Base-by-base conservation (phyloP, 2,329 filamentous ascomycete genomes). In the Calonectria pseudoreteaudii region DNA sequence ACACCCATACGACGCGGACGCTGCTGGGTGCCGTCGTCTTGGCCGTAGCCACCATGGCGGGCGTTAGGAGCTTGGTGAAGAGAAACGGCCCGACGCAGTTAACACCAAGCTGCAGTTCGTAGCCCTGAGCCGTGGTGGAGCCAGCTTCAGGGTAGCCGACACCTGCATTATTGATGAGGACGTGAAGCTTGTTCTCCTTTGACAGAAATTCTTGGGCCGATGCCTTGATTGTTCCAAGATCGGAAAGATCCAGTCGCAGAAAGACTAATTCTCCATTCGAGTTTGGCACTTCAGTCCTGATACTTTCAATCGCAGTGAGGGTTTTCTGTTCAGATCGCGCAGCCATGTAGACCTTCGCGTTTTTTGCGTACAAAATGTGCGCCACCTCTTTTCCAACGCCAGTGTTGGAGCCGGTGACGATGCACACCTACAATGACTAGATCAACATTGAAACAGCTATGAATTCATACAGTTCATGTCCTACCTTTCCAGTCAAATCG, bases 311-410 rank as follows among this genome's bases (percentile, higher is more conserved):
- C 14, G 88, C 87, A 0, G 78, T 70, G 4, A 82, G 77, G 16
- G 84, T 86, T 75, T 88, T 88, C 4, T 82, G 77, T 23, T 84
- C 76, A 0, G 84, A 86, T 26, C 90, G 87, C 0, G 86, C 86
- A 13, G 88, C 88, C 53, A 91, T 80, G 80, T 91, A 91, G 38
- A 92, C 87, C 7, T 84, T 90, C 47, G 85, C 90, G 66, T 90
- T 88, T n/a, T 85, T 86, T 5, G 82, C 78, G 79, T 91, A 92
- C 14, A 92, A 84, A 11, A 91, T 87, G 50, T 85, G 85, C 52
- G 83, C 83, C 11, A 91, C 83, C 71, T 90, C 88, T 64, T 87
- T 86, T 14, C 90, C 90, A 3, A 91, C 83, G 84, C 83, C 83
- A 0, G 79, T 80, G 60, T 83, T 83, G 31, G 82, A 77, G 28